Conservation (phyloP, 306 rosid species). For the Trifolium subterraneum region DNA sequence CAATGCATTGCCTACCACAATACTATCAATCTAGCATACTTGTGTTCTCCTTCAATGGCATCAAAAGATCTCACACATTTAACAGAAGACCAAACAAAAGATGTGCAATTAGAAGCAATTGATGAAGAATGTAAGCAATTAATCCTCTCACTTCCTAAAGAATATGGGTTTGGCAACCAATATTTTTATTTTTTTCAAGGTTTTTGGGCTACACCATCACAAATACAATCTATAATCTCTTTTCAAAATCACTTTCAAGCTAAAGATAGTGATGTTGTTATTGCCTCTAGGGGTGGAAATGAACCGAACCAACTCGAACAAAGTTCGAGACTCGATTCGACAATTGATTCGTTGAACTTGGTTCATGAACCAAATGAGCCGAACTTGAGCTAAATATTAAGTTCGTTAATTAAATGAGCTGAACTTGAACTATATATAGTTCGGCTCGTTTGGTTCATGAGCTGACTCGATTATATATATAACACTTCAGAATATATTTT, state of each 20-base stretch:
- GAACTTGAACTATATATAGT: no score
- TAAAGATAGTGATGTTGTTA: slow-evolving; percentile 47
- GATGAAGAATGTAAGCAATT: background rate
- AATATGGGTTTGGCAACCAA: background rate
- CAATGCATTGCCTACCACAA: background rate
- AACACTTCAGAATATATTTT: no score
- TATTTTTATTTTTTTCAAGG: slow-evolving; percentile 42
- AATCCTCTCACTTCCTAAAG: background rate
- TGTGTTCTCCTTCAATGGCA: background rate
- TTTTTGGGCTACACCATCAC: slow-evolving; percentile 56
- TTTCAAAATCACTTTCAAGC: slow-evolving; percentile 59
- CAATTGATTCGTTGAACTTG: no score
- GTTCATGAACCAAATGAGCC: no score
- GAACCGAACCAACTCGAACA: no score
- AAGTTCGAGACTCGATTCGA: no score
- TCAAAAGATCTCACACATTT: background rate
- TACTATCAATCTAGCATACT: background rate
- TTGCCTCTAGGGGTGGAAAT: no score
- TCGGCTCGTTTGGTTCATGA: no score
- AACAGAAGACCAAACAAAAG: background rate
- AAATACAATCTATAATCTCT: slow-evolving; percentile 40
- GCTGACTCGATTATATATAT: no score
- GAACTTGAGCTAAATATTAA: no score
- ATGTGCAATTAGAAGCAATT: background rate
- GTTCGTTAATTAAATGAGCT: no score